Base-by-base conservation (phyloP, 441 rosid genomes). In the Pelargonium cotyledonis region DNA sequence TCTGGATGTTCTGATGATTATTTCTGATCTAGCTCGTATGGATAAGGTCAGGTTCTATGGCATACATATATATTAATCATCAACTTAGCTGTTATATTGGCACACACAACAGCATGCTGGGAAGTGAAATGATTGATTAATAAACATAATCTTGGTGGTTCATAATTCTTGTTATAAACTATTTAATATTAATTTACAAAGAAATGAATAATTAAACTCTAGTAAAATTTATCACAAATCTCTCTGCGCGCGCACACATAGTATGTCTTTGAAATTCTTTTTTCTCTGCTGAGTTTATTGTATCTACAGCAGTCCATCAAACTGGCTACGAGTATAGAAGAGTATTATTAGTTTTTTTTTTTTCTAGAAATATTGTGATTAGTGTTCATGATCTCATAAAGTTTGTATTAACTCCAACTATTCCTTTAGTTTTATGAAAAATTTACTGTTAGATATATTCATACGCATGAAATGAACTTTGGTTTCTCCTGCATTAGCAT, bases 11-110 rank as follows among this genome's bases (percentile, higher is more conserved):
- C 68, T 95, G 88, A 95, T 90, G 97, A 92, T 92, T 60, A 74
- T 92, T 70, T 92, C 98, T 71, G 99, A 95, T 83, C 84, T 90
- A 66, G 91, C 98, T 26, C 92, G 97, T 23, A 90, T 89, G 99
- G 93, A 95, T 78, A 86, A 92, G 92, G 99, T 95, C 70, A 79
- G 85, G 15, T 68, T 80, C 70, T 63, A 6, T 63, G 44, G 65
- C 11, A 31, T 63, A 29, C 65, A 63, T 31, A 29, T 14, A 14
- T 63, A 29, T 63, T 14, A 29, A 31, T 23, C 41, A 62, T 31
- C 35, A n/a, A 63, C 65, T 31, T 31, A 31, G 43, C 43, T 63
- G 43, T 63, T 53, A 31, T 19, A 61, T 6, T 61, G n/a, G 51
- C n/a, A 12, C 38, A 21, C 35, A 9, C 40, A 61, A 61, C 35